These are phyloP conservation scores for Gaeumannomyces sp. DNA, from an alignment of 2,329 filamentous ascomycete genomes.

Conservation along the genomic window DNA sequence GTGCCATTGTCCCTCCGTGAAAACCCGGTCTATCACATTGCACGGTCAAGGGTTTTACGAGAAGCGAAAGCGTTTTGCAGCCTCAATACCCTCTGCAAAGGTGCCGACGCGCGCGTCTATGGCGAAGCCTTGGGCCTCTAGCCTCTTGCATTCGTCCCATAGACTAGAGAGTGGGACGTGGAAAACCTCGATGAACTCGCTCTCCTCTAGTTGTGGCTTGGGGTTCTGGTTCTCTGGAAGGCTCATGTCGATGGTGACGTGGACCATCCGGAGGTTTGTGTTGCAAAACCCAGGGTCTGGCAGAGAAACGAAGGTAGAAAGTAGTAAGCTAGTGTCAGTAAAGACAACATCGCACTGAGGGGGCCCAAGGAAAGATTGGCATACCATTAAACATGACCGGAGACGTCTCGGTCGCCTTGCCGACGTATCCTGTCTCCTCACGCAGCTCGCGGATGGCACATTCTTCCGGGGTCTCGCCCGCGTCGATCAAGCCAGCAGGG, in stretches of 20 bases:
- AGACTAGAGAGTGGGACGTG: conserved; percentile 57
- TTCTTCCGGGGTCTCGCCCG: conserved; percentile 53
- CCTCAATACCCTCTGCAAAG: conserved; percentile 70
- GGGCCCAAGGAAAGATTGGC: conserved; percentile 5
- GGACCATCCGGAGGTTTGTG: conserved; percentile 63
- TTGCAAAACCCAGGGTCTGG: conserved; percentile 59
- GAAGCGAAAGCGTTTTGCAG: conserved; percentile 51
- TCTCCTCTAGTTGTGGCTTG: conserved; percentile 66
- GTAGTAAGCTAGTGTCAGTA: too few relatives aligned
- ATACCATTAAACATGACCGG: conserved; percentile 59
- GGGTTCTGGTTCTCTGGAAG: conserved; percentile 63
- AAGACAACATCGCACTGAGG: too few relatives aligned
- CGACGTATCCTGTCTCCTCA: conserved; percentile 63
- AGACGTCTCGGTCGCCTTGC: conserved; percentile 47
- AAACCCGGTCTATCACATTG: neutral
- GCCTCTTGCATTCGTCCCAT: conserved; percentile 58
- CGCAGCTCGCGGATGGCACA: conserved; percentile 58
- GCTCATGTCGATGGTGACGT: conserved; percentile 65
- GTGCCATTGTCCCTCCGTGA: too few relatives aligned
- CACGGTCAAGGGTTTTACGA: neutral
- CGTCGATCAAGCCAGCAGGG: conserved; percentile 58
- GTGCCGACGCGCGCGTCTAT: conserved; percentile 76
- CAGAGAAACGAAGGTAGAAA: neutral
- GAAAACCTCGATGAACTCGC: conserved; percentile 78
- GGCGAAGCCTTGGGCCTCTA: conserved; percentile 66